Base-by-base conservation (phyloP, 2,329 filamentous ascomycete genomes). In the Colletotrichum sp. region DNA sequence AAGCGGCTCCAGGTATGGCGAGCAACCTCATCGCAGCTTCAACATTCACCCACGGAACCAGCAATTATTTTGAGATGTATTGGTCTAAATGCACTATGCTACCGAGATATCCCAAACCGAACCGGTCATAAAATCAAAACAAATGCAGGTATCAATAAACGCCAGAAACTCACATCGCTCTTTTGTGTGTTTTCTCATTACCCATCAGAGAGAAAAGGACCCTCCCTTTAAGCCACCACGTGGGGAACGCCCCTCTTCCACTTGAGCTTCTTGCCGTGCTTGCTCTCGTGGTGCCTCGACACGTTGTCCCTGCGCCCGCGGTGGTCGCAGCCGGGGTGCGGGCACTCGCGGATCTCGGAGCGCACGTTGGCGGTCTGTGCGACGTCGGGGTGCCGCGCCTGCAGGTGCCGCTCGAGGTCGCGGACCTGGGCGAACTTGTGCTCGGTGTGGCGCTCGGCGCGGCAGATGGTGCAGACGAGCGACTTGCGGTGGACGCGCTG, bases 381-480 rank as follows among this genome's bases (percentile, higher is more conserved):
- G 6, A 76, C 76, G 44, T 76, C 76, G 16, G 39, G 65, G 70
- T 78, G 77, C 12, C 77, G 76, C 15, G 76, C 77, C 76, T 78
- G 77, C 65, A 78, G 44, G 76, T 78, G 77, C 7, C 77, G 76
- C 77, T 78, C 77, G 69, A 78, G 77, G 64, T 78, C 77, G 15
- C 77, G 77, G 10, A 78, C 77, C 69, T 78, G 77, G 49, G 77
- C 77, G 69, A 78, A 78, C 76, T 73, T 78, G 63, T 77, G 77
- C 72, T 73, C 77, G n/a, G 63, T 70, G 26, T 62, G 76, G 70
- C 36, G 65, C 52, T 77, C 74, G 73, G 69, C 66, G 49, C 69
- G 65, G 72, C 77, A 78, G 57, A 78, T 77, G n/a, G 36, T 44
- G 72, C 77, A 78, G 21, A 71, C 64, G n/a, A 78, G 72, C 10